A percentile compares a stretch with the other conserved stretches of the same genome.
Conservation (phyloP, 108 stramenopile genomes). For the Cyclostephanos tholiformis region DNA sequence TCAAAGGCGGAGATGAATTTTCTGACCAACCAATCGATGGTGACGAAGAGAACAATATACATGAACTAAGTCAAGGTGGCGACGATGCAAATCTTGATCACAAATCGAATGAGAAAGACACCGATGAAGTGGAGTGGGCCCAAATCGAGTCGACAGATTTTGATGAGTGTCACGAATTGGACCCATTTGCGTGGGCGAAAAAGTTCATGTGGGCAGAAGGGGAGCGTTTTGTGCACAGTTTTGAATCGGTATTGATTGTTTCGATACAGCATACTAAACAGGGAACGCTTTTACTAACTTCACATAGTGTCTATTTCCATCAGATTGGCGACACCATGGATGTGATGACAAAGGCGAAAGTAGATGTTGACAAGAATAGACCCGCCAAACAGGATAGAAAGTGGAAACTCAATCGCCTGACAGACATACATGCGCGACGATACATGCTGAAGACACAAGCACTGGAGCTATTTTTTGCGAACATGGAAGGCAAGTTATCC, state of each 20-base stretch:
- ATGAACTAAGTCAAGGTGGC: conserved; percentile 5
- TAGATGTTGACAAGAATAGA: conserved; percentile 24
- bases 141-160: conserved; percentile 51
- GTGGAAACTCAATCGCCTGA: conserved; percentile 76
- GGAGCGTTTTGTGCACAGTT: conserved; percentile 69
- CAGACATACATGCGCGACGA: conserved; percentile 86
- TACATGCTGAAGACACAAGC: conserved; percentile 91
- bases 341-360: conserved; percentile 72
- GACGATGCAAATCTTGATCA: conserved; percentile 13
- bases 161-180: conserved; percentile 35
- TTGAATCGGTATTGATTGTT: conserved; percentile 72
- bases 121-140: conserved; percentile 44
- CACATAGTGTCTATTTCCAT: conserved; percentile 81
- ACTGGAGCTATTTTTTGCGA: conserved; percentile 91
- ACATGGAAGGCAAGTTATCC: conserved; percentile 51
- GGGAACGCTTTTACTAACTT: conserved; percentile 75
- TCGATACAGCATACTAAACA: conserved; percentile 58
- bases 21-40: conserved; percentile 4
- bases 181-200: conserved; percentile 77
- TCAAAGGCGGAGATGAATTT: conserved; percentile 17
- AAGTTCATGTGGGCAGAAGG: conserved; percentile 76
- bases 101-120: conserved; percentile 26
- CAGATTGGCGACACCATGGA: conserved; percentile 61
- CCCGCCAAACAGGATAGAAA: conserved; percentile 43
- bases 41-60: not conserved